Conservation (phyloP, 2,329 filamentous ascomycete genomes). For the Neonectria sp. region DNA sequence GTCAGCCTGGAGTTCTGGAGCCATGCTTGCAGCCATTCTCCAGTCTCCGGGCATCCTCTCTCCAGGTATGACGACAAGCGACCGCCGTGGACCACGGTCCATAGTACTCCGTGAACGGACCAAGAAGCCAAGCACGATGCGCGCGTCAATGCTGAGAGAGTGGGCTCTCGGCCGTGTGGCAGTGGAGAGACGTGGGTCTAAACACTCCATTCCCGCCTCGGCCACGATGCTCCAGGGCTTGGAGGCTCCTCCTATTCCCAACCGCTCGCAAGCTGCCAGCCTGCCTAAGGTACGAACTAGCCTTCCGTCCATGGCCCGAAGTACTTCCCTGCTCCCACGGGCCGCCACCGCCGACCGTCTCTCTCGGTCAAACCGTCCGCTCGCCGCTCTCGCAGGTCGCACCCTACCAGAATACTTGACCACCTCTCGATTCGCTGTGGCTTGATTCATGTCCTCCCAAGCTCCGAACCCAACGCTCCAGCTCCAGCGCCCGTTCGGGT, state of each 20-base stretch:
- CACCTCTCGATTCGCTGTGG: constrained; percentile 14
- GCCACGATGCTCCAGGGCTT: constrained; percentile 4
- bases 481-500: constrained; percentile 13
- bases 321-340: not conserved
- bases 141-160: constrained; percentile 24
- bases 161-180: constrained; percentile 27
- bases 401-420: not conserved
- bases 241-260: not conserved
- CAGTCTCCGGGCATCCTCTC: constrained; percentile 21
- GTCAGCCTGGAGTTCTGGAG: not conserved
- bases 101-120: constrained; percentile 7
- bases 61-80: constrained; percentile 29
- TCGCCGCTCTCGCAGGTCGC: not conserved
- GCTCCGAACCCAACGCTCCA: constrained; percentile 4
- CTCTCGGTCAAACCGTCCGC: constrained; percentile 4
- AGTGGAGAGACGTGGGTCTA: constrained; percentile 22
- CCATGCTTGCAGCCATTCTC: constrained; percentile 11
- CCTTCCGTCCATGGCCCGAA: not conserved
- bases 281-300: not conserved
- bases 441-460: constrained; percentile 30
- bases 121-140: constrained; percentile 15
- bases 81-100: constrained; percentile 4
- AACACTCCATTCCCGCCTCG: constrained; percentile 24
- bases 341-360: constrained; percentile 1
- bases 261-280: constrained; percentile 14